Evolutionary conservation across 345 rosid species (phyloP).

Genomic region (Aquilaria sinensis): DNA sequence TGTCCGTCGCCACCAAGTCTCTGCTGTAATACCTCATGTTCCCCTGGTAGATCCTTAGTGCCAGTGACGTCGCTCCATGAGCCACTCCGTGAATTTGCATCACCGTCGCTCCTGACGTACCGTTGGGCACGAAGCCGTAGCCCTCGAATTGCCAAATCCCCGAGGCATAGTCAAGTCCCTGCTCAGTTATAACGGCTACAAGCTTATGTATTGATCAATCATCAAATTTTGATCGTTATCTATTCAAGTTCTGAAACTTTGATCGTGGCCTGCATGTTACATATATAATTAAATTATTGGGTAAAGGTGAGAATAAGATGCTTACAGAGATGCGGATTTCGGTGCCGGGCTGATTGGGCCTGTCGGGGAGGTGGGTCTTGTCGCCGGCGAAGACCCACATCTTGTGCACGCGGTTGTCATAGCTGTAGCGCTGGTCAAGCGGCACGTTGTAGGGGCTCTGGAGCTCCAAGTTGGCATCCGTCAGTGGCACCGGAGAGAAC

Average conservation of each 20-base stretch:
- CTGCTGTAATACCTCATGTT: constrained; percentile 16
- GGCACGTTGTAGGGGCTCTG: constrained; percentile 20
- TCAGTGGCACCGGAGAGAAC: constrained; percentile 19
- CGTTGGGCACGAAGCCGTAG: constrained; percentile 3
- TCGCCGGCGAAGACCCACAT: constrained; percentile 22
- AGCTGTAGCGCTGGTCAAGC: constrained; percentile 14
- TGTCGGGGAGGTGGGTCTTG: constrained; percentile 20
- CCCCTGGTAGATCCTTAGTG: constrained; percentile 12
- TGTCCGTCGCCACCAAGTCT: constrained; percentile 13
- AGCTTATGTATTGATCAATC: not conserved
- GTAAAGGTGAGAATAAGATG: not conserved
- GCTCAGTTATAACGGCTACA: not conserved
- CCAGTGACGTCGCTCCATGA: constrained; percentile 18
- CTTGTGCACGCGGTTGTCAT: constrained; percentile 8
- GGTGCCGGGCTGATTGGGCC: constrained; percentile 27
- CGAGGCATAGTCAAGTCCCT: constrained; percentile 17
- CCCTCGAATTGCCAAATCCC: constrained; percentile 20
- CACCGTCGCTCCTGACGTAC: constrained; percentile 20
- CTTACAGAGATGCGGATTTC: constrained; percentile 23
- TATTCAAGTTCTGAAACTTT: not conserved
- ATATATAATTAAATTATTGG: not conserved
- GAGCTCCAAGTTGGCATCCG: constrained; percentile 14
- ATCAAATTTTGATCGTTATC: not conserved
- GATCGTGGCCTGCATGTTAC: no score
- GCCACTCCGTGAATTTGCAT: constrained; percentile 19